phyloP scores from a whole-genome alignment of 2,329 filamentous ascomycete species.

The Scytalidium sp. region DNA sequence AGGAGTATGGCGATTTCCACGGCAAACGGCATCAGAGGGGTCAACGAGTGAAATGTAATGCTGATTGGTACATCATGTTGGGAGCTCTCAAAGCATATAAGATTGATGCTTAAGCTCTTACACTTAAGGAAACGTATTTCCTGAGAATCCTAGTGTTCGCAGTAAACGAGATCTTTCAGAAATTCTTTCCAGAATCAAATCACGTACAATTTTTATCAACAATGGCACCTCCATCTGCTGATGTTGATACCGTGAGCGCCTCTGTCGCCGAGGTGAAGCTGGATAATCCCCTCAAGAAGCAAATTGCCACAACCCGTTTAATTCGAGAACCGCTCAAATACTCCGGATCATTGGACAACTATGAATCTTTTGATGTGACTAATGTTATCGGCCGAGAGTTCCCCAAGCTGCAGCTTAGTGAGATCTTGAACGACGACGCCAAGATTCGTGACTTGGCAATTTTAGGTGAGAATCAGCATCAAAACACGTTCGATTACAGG shows the following conservation, averaged over 20 bases:
- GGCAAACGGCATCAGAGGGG: background rate
- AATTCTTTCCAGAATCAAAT: too few species aligned
- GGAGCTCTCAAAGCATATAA: too few species aligned
- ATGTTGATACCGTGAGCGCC: conserved; percentile 18
- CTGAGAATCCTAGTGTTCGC: too few species aligned
- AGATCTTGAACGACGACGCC: conserved; percentile 28
- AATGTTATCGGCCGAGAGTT: conserved; percentile 39
- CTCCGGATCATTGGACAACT: conserved; percentile 18
- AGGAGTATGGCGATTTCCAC: background rate
- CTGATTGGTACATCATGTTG: too few species aligned
- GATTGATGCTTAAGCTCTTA: too few species aligned
- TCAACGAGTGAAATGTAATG: too few species aligned
- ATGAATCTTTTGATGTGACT: conserved; percentile 33
- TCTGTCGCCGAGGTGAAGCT: conserved; percentile 4
- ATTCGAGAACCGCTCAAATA: conserved; percentile 20
- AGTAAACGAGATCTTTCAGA: too few species aligned
- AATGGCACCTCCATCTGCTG: conserved; percentile 27
- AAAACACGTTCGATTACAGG: background rate
- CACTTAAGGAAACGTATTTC: too few species aligned
- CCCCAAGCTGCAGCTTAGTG: conserved; percentile 33
- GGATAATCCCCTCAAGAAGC: background rate
- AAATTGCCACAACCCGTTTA: background rate
- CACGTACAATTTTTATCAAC: too few species aligned
- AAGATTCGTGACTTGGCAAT: conserved; percentile 31
- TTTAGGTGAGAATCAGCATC: conserved; percentile 11